Evolutionary conservation across 2,329 filamentous ascomycete species (phyloP).

Genomic region (Tolypocladium capitatum): DNA sequence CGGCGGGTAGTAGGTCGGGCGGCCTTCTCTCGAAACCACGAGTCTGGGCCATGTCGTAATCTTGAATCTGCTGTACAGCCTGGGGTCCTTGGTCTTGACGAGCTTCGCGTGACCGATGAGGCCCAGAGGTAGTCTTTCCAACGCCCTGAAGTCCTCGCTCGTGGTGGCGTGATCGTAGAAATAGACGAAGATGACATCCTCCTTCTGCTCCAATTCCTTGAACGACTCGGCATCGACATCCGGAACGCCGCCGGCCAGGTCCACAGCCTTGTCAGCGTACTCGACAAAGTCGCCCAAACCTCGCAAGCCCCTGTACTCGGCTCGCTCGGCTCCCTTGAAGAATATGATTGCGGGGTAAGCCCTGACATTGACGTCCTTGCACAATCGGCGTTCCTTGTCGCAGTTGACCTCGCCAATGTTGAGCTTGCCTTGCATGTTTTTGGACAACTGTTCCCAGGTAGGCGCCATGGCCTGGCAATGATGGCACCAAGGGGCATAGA

Average conservation of each 20-base stretch:
- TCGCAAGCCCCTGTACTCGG: constrained; percentile 85
- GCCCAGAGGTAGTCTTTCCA: constrained; percentile 75
- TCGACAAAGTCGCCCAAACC: constrained; percentile 81
- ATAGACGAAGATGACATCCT: constrained; percentile 94
- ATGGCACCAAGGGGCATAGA: constrained; percentile 93
- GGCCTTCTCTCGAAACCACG: constrained; percentile 76
- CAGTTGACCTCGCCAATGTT: constrained; percentile 97
- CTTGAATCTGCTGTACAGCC: constrained; percentile 72
- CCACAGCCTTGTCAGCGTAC: constrained; percentile 77
- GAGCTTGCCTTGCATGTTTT: constrained; percentile 78
- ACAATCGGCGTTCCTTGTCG: constrained; percentile 72
- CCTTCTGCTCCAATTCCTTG: constrained; percentile 73
- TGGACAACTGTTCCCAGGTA: constrained; percentile 78
- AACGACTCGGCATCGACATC: constrained; percentile 70
- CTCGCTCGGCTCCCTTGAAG: constrained; percentile 81
- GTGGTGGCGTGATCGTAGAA: constrained; percentile 96
- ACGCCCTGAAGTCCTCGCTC: constrained; percentile 75
- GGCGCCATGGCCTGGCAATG: constrained; percentile 91
- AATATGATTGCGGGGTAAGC: constrained; percentile 85
- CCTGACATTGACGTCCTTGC: constrained; percentile 71
- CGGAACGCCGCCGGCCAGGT: constrained; percentile 60
- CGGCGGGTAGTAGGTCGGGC: constrained; percentile 79
- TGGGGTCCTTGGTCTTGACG: constrained; percentile 75
- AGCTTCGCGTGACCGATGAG: constrained; percentile 85
- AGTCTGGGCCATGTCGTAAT: constrained; percentile 95